Conservation (phyloP, 768 basidiomycete genomes). For the Mrakia hoshinonis region DNA sequence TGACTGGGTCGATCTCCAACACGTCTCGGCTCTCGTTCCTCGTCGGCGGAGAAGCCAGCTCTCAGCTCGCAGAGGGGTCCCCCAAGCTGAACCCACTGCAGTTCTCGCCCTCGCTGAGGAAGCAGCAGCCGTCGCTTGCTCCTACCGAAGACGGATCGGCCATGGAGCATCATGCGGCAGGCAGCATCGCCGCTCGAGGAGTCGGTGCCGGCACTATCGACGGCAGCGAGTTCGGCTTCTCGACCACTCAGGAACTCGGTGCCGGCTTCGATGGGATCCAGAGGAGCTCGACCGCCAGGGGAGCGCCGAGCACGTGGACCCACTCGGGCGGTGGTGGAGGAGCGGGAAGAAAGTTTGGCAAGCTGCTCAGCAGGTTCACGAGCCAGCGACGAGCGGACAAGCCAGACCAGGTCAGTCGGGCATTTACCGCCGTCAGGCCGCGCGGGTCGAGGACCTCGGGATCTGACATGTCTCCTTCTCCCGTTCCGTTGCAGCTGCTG, state of each 20-base stretch:
- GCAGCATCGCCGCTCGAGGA: background rate
- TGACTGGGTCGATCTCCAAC: conserved; percentile 15
- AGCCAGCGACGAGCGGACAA: background rate
- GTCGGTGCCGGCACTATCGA: background rate
- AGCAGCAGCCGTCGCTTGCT: conserved; percentile 1
- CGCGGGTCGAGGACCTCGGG: too few species aligned
- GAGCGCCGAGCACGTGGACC: background rate
- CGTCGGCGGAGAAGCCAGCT: conserved; percentile 19
- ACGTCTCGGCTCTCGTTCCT: conserved; percentile 20
- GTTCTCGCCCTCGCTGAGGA: conserved; percentile 13
- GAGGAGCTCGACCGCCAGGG: background rate
- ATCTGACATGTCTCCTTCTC: too few species aligned
- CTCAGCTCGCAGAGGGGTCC: conserved; percentile 9
- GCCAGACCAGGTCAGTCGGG: background rate
- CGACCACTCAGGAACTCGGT: background rate
- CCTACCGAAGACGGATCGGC: background rate
- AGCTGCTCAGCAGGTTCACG: background rate
- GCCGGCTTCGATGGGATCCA: background rate
- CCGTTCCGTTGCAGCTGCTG: background rate
- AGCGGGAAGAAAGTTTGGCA: background rate
- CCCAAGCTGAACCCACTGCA: conserved; percentile 21
- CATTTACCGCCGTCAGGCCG: too few species aligned
- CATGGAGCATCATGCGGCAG: background rate
- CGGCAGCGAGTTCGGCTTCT: background rate
- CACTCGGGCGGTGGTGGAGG: background rate